Evolutionary conservation across 1,139 yeast species (phyloP).

Genomic region (Kluyveromyces sp.): DNA sequence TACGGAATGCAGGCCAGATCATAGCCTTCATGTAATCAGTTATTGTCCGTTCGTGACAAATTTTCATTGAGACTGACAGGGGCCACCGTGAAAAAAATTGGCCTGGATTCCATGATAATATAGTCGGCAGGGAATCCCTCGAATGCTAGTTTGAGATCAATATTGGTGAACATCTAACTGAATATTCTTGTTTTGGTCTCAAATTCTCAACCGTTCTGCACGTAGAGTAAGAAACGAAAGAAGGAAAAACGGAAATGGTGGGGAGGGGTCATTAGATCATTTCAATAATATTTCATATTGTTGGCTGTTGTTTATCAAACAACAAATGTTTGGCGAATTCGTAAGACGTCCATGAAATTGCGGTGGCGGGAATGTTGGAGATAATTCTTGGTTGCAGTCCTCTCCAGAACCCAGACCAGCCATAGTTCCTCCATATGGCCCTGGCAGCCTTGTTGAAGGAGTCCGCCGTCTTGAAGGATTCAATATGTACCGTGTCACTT

Average conservation of each 20-base stretch:
- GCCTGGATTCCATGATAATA: too few relatives aligned
- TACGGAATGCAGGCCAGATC: too few relatives aligned
- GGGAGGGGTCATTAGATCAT: constrained; percentile 4
- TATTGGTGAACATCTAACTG: too few relatives aligned
- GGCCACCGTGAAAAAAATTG: too few relatives aligned
- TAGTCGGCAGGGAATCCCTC: too few relatives aligned
- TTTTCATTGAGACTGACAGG: too few relatives aligned
- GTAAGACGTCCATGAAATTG: constrained; percentile 96
- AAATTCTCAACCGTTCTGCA: too few relatives aligned
- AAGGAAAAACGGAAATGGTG: too few relatives aligned
- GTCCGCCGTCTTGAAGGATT: constrained; percentile 49
- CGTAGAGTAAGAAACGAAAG: too few relatives aligned
- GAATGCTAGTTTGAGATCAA: neutral
- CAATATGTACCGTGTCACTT: constrained; percentile 35
- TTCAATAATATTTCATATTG: neutral
- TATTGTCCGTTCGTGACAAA: too few relatives aligned
- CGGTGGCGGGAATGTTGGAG: constrained; percentile 93
- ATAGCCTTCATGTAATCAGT: too few relatives aligned
- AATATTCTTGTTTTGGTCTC: too few relatives aligned
- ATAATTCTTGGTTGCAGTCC: constrained; percentile 90
- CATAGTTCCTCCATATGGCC: constrained; percentile 61
- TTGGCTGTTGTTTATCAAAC: constrained; percentile 4
- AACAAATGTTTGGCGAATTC: constrained; percentile 75
- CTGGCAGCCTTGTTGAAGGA: constrained; percentile 69
- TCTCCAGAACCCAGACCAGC: constrained; percentile 64